Evolutionary conservation across 140 eudicot species (phyloP).

Genomic region (Anethum foeniculum): DNA sequence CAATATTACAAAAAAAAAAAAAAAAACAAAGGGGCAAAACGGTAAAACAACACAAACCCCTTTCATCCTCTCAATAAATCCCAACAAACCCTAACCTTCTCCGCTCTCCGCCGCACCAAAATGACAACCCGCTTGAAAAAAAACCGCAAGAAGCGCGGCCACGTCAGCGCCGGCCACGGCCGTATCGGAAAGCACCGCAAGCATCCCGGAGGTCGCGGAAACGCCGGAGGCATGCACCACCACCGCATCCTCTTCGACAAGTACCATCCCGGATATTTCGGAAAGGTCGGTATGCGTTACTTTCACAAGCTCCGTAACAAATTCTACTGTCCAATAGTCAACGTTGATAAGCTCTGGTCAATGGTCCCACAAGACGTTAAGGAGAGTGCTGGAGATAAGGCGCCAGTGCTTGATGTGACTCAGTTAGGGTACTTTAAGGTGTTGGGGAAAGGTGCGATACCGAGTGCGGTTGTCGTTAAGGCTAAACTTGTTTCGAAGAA

Average conservation of each 20-base stretch:
- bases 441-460: slow-evolving; percentile 44
- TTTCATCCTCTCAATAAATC: neutral
- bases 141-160: slow-evolving; percentile 57
- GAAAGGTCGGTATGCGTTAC: slow-evolving; percentile 59
- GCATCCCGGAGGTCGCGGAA: slow-evolving; percentile 67
- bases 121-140: slow-evolving; percentile 55
- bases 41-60: neutral
- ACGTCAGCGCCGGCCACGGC: slow-evolving; percentile 57
- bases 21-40: neutral
- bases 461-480: slow-evolving; percentile 46
- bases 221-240: slow-evolving; percentile 65
- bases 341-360: slow-evolving; percentile 58
- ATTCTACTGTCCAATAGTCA: slow-evolving; percentile 50
- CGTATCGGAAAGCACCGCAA: slow-evolving; percentile 65
- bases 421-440: slow-evolving; percentile 52
- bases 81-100: neutral
- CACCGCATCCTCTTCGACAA: slow-evolving; percentile 60
- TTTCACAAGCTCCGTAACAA: slow-evolving; percentile 51
- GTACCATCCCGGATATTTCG: slow-evolving; percentile 63
- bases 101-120: neutral
- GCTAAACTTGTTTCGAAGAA: slow-evolving; percentile 42
- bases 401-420: slow-evolving; percentile 45
- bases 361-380: slow-evolving; percentile 43
- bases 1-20: neutral
- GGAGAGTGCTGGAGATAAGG: slow-evolving; percentile 36